Conservation (phyloP, 768 basidiomycete genomes). For the Trametes punicea region DNA sequence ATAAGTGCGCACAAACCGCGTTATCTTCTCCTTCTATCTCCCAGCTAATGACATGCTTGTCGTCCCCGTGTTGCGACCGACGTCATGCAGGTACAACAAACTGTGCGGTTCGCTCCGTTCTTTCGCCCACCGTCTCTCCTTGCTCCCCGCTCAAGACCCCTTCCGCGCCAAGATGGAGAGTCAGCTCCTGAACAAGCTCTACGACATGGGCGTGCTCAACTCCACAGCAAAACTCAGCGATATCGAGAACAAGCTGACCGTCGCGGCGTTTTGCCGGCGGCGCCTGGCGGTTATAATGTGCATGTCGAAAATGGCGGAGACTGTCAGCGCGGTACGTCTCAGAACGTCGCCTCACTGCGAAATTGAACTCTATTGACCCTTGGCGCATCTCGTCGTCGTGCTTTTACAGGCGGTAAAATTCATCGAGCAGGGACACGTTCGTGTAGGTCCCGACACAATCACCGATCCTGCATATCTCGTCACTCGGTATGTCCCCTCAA, state of each 20-base stretch:
- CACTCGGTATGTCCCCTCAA: conserved; percentile 54
- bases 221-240: conserved; percentile 87
- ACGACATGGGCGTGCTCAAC: conserved; percentile 94
- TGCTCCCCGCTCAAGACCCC: conserved; percentile 87
- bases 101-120: conserved; percentile 84
- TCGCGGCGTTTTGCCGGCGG: conserved; percentile 89
- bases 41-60: background rate
- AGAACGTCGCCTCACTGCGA: conserved; percentile 4
- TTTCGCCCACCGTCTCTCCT: conserved; percentile 81
- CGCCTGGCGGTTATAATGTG: conserved; percentile 91
- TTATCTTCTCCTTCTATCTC: background rate
- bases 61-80: background rate
- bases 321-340: conserved; percentile 81
- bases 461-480: conserved; percentile 97
- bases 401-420: conserved; percentile 84
- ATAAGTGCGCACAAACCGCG: conserved; percentile 55
- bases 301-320: conserved; percentile 92
- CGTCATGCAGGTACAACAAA: conserved; percentile 76
- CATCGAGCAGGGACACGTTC: conserved; percentile 97
- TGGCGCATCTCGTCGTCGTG: background rate
- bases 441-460: conserved; percentile 93
- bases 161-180: conserved; percentile 82
- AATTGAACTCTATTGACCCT: background rate
- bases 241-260: conserved; percentile 91
- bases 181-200: conserved; percentile 88